phyloP scores from a whole-genome alignment of 176 grass and related monocot genomes.

The Rhynchospora tenuis region DNA sequence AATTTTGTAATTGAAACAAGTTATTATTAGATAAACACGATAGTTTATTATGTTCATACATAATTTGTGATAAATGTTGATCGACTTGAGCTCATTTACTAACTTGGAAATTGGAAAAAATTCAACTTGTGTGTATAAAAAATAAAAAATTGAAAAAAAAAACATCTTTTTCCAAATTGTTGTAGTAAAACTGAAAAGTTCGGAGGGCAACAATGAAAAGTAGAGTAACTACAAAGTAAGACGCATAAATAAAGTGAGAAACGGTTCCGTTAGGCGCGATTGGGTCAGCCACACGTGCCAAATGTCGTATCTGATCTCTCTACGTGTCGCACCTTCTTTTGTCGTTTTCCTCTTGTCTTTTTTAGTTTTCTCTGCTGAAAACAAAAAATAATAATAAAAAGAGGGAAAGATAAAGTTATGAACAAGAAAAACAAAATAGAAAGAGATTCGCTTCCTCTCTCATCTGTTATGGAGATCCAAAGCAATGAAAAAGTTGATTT shows the following conservation, averaged over 20 bases:
- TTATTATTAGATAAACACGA: no score
- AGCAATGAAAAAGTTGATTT: neutral
- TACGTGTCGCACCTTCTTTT: neutral
- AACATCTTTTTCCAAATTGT: no score
- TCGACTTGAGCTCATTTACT: no score
- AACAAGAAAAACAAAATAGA: neutral
- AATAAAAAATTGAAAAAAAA: no score
- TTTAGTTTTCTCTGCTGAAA: neutral
- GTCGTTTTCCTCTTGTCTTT: neutral
- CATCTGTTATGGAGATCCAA: neutral
- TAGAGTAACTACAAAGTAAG: neutral
- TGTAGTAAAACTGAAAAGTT: no score
- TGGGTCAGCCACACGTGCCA: slow-evolving; percentile 21
- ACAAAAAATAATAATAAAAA: neutral
- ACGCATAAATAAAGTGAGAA: neutral
- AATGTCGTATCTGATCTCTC: neutral
- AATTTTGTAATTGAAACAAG: no score
- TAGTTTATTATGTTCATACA: no score
- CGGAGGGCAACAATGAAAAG: neutral
- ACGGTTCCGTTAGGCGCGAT: slow-evolving; percentile 12
- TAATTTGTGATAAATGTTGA: no score
- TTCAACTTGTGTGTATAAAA: no score
- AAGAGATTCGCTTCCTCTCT: neutral
- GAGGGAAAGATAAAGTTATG: neutral
- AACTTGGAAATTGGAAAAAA: no score